phyloP scores from a whole-genome alignment of 2,329 filamentous ascomycete species.

The Ophiostoma novo-ulmi region DNA sequence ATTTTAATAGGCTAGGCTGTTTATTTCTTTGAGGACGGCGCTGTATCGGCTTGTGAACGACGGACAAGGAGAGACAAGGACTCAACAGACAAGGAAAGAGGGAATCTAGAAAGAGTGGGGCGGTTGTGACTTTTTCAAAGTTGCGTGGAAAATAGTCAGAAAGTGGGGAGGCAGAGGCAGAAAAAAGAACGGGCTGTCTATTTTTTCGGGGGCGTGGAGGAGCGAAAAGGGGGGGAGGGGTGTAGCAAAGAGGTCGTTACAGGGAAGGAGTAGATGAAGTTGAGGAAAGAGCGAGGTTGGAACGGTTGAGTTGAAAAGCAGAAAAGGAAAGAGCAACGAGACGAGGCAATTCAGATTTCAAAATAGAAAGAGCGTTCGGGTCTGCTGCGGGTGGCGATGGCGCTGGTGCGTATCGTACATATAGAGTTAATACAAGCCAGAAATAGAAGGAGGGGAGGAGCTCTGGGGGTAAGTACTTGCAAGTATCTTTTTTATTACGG shows the following conservation, averaged over 20 bases:
- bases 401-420: neutral
- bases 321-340: neutral
- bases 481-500: neutral
- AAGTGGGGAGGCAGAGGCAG: slow-evolving; percentile 22
- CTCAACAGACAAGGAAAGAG: slow-evolving; percentile 1
- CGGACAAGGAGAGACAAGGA: slow-evolving; percentile 6
- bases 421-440: neutral
- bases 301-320: neutral
- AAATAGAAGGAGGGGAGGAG: slow-evolving; percentile 11
- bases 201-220: slow-evolving; percentile 19
- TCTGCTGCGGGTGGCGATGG: neutral
- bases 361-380: neutral
- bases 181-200: slow-evolving; percentile 17
- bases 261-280: neutral
- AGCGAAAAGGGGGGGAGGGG: slow-evolving; percentile 1
- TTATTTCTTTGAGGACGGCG: slow-evolving; percentile 16
- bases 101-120: slow-evolving; percentile 20
- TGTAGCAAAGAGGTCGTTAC: neutral
- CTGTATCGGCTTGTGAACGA: slow-evolving; percentile 24
- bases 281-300: neutral
- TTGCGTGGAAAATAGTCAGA: slow-evolving; percentile 22
- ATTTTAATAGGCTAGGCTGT: slow-evolving; percentile 14
- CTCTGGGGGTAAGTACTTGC: slow-evolving; percentile 13
- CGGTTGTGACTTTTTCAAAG: slow-evolving; percentile 15
- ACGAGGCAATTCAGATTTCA: neutral